A percentile compares a stretch with the other conserved stretches of the same genome.
These are phyloP conservation scores for Pigoraptor vietnamica DNA, from an alignment of 78 protist genomes.

Conservation along the genomic window DNA sequence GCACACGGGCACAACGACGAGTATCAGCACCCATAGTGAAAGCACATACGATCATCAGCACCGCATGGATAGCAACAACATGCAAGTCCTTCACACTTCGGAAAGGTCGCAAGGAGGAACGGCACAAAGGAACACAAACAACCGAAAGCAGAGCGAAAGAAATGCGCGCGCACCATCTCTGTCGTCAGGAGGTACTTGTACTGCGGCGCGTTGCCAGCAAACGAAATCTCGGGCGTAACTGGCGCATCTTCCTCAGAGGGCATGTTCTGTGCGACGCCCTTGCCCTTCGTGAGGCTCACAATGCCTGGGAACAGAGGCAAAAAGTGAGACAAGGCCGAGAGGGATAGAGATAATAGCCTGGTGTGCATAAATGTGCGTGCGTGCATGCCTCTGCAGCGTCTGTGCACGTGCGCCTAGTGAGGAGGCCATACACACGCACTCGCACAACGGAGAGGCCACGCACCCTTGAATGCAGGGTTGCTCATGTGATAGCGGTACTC, in stretches of 20 bases:
- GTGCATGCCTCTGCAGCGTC: too few relatives aligned
- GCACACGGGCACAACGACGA: not conserved
- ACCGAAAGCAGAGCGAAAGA: not conserved
- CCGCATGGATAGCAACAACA: too few relatives aligned
- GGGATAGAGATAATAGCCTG: too few relatives aligned
- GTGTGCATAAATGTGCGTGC: too few relatives aligned
- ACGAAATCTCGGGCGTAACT: not conserved
- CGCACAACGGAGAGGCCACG: not conserved
- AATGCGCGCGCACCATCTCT: not conserved
- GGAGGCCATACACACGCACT: not conserved
- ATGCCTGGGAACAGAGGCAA: too few relatives aligned
- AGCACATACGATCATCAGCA: too few relatives aligned
- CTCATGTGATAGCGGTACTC: not conserved
- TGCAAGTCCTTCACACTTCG: too few relatives aligned
- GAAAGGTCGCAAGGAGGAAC: not conserved
- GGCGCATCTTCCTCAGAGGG: not conserved
- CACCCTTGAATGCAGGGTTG: conserved; percentile 2
- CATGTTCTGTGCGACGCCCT: not conserved
- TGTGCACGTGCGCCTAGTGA: too few relatives aligned
- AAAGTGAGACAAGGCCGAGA: too few relatives aligned
- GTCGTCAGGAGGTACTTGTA: not conserved
- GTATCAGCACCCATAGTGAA: not conserved
- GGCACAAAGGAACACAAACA: not conserved
- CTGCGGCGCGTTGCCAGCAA: not conserved
- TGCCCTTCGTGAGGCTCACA: not conserved